Conservation (phyloP, 106 monocot genomes). For the Allium cepa region DNA sequence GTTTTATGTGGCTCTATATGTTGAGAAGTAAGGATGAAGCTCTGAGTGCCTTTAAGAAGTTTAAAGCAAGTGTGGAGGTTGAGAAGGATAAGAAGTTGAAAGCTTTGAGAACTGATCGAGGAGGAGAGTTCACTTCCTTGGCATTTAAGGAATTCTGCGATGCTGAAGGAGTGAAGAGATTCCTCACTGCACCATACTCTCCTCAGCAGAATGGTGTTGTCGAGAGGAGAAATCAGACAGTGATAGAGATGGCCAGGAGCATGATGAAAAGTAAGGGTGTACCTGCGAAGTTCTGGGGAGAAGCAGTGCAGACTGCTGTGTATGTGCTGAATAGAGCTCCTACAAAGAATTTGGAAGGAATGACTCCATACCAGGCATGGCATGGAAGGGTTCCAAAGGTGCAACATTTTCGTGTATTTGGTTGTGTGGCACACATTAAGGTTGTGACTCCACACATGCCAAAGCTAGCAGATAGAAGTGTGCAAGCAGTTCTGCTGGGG, state of each 20-base stretch:
- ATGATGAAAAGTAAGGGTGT: not conserved
- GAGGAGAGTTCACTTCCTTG: not conserved
- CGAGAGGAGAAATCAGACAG: not conserved
- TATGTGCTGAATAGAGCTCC: slow-evolving; percentile 8
- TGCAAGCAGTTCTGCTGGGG: not conserved
- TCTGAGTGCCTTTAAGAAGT: not conserved
- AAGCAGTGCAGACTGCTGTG: slow-evolving; percentile 4
- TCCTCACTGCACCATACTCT: not conserved
- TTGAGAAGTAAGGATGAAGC: not conserved
- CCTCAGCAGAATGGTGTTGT: slow-evolving; percentile 1
- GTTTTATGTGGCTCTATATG: not conserved
- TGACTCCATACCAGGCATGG: slow-evolving; percentile 2
- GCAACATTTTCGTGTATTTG: slow-evolving; percentile 14
- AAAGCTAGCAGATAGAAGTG: not conserved
- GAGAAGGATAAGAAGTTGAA: not conserved
- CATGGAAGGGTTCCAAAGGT: not conserved
- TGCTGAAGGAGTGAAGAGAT: not conserved
- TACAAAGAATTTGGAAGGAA: not conserved
- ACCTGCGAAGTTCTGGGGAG: slow-evolving; percentile 3
- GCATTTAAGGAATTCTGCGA: not conserved
- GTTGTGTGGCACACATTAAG: slow-evolving; percentile 5
- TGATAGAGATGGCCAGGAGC: not conserved
- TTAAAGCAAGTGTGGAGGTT: not conserved
- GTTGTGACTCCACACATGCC: not conserved
- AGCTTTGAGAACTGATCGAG: not conserved